Base-by-base conservation (phyloP, 306 rosid species). In the Clitoria ternatea region DNA sequence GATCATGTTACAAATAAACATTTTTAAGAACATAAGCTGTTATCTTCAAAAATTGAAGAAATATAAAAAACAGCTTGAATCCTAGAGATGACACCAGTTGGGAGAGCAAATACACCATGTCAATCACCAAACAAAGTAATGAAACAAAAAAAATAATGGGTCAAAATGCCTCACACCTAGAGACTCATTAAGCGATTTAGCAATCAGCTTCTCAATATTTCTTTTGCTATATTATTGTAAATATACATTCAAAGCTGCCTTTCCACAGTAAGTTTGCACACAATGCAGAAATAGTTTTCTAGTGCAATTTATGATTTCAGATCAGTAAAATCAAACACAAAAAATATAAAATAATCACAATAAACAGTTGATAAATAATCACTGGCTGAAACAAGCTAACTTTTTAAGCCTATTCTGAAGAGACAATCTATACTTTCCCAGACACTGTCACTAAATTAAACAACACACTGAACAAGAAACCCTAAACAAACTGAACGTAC, bases 181-280 rank as follows among this genome's bases (percentile, higher is more conserved):
- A 61, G 44, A 33, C 36, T 11, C 61, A 11, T 23, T 7, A 70
- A 12, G n/a, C n/a, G 6, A 9, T 23, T 27, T 22, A 59, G 4
- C 23, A 56, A 56, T 24, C 62, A 24, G 48, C 75, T 48, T 47
- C 37, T 27, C 19, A 47, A 29, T 55, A 55, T 66, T 61, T 69
- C 33, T 32, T 40, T 62, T 54, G 24, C 54, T 42, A 26, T 12
- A 57, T 48, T 47, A 56, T 26, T 1, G 17, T 11, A 72, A 45
- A 32, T 35, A 45, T 22, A 53, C 26, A 57, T 33, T 22, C 8
- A 43, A 49, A 43, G 70, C 73, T 45, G 7, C 24, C 29, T 30
- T 42, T n/a, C 61, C 27, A 23, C 64, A 7, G 33, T 18, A 18
- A 26, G n/a, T 50, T 61, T 49, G 30, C 27, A 35, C 7, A 36